Evolutionary conservation across 371 early-diverging fungal genomes (phyloP), one percentile per base, ranked within the genome.

Genomic region (Saksenaea oblongispora): DNA sequence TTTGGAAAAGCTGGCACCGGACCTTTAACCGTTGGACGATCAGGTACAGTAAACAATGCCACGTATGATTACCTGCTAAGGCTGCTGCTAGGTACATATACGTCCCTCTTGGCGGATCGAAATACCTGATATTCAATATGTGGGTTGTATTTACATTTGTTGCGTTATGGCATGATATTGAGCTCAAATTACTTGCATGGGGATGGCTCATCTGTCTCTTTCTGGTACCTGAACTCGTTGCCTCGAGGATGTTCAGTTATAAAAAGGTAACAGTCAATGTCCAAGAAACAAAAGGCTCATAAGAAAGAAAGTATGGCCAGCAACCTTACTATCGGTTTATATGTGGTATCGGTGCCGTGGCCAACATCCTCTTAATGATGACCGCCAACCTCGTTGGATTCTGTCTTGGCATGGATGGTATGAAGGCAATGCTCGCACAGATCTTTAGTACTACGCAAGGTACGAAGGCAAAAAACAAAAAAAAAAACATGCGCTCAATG

Each of bases 1-100:
- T 97, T 71, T 97, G 97, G 97, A 84, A 93, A 60, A 88, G 89
- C 58, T 97, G 97, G 97, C 97, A 97, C 70, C 82, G 92, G 61
- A 88, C 87, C 47, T 97, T 84, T 71, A 95, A 96, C 71, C 85
- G 89, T n/a, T 97, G 96, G 95, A 76, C 89, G 13, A 84, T 96
- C 35, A 79, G 95, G 63, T 84, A 71, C 24, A 59, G 17, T 13
- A 54, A 27, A 22, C 2, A 14, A 17, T 36, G 57, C 1, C 22
- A 18, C 15, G n/a, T 18, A 22, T 39, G 28, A 0, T 1, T 34
- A 44, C 56, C 4, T 44, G 18, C 36, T 39, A 34, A 34, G 58
- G 13, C 13, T 44, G 0, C n/a, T 26, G 11, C 28, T 26, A 79
- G 86, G 57, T 97, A 97, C 66, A 74, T 97, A 41, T 97, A 96